Conservation (phyloP, 169 alveolate species). For the Cryptosporidium tyzzeri region DNA sequence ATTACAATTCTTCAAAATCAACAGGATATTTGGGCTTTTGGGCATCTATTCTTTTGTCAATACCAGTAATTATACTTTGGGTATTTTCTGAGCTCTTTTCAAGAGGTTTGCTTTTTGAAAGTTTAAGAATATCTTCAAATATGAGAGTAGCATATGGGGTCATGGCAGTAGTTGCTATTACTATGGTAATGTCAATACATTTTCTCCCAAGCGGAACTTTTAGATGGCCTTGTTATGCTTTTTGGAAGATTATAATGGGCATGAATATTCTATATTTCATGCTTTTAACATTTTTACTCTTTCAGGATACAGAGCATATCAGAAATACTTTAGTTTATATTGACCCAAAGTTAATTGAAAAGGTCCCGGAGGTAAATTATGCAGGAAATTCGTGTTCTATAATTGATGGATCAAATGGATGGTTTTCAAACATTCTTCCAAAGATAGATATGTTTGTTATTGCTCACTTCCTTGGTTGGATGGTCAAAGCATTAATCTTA, state of each 20-base stretch:
- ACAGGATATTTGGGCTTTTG: conserved; percentile 8
- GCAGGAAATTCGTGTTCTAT: conserved; percentile 88
- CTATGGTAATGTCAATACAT: neutral
- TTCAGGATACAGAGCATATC: conserved; percentile 77
- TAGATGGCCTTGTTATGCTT: conserved; percentile 75
- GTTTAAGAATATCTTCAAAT: neutral
- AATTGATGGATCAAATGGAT: conserved; percentile 27
- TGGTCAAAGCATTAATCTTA: conserved; percentile 87
- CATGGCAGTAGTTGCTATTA: neutral
- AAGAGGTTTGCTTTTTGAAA: neutral
- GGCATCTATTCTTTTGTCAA: conserved; percentile 4
- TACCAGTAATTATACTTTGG: conserved; percentile 3
- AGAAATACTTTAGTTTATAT: conserved; percentile 78
- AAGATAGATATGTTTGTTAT: conserved; percentile 85
- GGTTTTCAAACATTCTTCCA: conserved; percentile 72
- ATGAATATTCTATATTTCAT: conserved; percentile 72
- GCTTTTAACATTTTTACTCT: conserved; percentile 76
- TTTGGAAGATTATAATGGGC: conserved; percentile 79
- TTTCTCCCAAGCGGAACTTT: conserved; percentile 78
- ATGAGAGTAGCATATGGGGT: conserved; percentile 6
- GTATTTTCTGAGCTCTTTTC: conserved; percentile 19
- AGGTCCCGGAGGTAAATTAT: conserved; percentile 85
- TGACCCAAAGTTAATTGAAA: conserved; percentile 85
- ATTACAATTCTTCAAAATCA: neutral
- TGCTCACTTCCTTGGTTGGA: conserved; percentile 91